These are phyloP conservation scores for Aspergillus nomiae DNA, from an alignment of 2,329 filamentous ascomycete genomes.

Conservation along the genomic window DNA sequence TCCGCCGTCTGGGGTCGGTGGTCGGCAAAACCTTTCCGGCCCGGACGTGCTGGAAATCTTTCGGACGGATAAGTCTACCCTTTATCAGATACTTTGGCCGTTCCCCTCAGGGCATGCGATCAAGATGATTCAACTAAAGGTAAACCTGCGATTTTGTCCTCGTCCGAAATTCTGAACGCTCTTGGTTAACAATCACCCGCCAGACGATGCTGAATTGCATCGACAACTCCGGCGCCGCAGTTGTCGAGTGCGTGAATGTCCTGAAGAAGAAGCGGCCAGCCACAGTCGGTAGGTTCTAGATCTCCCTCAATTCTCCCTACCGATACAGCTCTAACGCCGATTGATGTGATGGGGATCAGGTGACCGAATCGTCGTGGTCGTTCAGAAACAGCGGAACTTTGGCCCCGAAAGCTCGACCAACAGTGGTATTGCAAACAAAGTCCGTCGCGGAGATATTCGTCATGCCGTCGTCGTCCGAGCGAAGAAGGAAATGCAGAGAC, in stretches of 20 bases:
- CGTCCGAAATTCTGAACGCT: background rate
- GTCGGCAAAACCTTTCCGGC: conserved; percentile 29
- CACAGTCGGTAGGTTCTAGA: conserved; percentile 70
- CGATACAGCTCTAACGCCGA: conserved; percentile 5
- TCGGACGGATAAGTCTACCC: conserved; percentile 10
- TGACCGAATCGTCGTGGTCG: conserved; percentile 95
- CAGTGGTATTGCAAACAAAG: conserved; percentile 82
- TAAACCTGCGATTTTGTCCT: conserved; percentile 12
- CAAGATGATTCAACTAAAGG: conserved; percentile 93
- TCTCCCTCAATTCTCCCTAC: background rate
- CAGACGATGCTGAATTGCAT: conserved; percentile 99
- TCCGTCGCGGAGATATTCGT: conserved; percentile 92
- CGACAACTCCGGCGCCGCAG: conserved; percentile 97
- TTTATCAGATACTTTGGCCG: background rate
- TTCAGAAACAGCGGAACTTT: conserved; percentile 89
- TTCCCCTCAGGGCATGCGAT: conserved; percentile 33
- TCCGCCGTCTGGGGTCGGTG: conserved; percentile 23
- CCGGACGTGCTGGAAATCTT: conserved; percentile 23
- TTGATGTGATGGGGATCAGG: conserved; percentile 53
- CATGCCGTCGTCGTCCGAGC: conserved; percentile 96
- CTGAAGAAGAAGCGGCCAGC: conserved; percentile 84
- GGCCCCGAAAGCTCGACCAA: conserved; percentile 71
- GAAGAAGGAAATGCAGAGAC: conserved; percentile 79
- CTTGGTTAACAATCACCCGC: conserved; percentile 10
- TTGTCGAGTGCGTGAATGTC: conserved; percentile 95